Base-by-base conservation (phyloP, 768 basidiomycete genomes). In the Boletus patriciae region DNA sequence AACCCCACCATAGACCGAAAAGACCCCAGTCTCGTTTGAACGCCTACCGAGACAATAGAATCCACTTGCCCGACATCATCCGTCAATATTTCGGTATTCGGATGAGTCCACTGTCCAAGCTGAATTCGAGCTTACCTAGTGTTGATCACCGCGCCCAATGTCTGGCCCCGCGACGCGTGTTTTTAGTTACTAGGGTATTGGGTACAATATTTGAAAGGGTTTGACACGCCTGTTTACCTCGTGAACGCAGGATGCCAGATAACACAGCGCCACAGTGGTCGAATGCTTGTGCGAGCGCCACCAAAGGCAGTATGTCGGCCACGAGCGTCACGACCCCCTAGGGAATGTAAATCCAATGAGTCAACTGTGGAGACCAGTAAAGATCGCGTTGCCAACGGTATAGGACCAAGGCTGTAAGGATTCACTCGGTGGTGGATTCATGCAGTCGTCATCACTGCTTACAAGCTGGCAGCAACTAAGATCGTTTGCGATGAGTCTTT, bases 321-420 rank as follows among this genome's bases (percentile, higher is more conserved):
- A 91, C 70, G 10, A 72, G 65, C 10, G 49, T n/a, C 31, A 58
- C 63, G 12, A 71, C 66, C 53, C 43, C 70, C 70, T 45, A 41
- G 21, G 36, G 12, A 50, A 18, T 44, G 43, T 40, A 27, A 29
- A 37, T 53, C 6, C 1, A 4, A 43, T 54, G 18, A 61, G 41
- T 5, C 90, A 23, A 83, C 78, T 19, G 88, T 90, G 21, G 83
- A 86, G 34, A 88, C 76, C 13, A 98, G 77, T 3, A 98, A 86
- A 0, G 90, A 93, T 68, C 98, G 95, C 0, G 92, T 85, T 0
- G 97, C 96, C 8, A 99, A 80, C 6, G 83, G 78, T 7, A 83
- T 80, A 0, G 94, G 89, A 0, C 95, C 92, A 0, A 97, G 76
- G 38, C 90, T 90, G 57, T 36, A 55, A 44, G 66, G 8, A 31